Evolutionary conservation across 352 stramenopile species (phyloP), one percentile per base, ranked within the genome.

Genomic region (Globisporangium rhizosaccharum): DNA sequence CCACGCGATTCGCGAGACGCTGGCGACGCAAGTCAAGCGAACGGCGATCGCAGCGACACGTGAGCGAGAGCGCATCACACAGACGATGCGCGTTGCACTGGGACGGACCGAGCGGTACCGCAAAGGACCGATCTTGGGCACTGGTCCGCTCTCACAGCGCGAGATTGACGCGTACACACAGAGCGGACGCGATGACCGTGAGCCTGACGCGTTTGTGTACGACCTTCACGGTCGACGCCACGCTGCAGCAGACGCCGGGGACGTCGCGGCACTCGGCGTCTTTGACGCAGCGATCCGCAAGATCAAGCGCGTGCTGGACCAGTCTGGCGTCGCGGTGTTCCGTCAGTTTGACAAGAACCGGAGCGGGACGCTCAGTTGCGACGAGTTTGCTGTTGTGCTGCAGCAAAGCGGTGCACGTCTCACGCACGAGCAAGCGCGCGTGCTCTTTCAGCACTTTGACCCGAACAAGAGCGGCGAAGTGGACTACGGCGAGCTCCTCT

Each of bases 151-250:
- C 17, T 84, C 75, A 0, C 73, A 76, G 45, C 66, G 67, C 15
- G 73, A 86, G 39, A 70, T 79, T 5, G 63, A 85, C 42, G 39
- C 78, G 36, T 10, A 58, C 5, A 12, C 44, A 37, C 20, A 20
- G 15, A 15, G 30, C 56, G 44, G 12, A 28, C 49, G 18, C 48
- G 49, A 28, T 42, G 53, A 53, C 9, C 25, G 47, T 33, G 20
- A 54, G 14, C 23, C 20, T 7, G 41, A 57, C 23, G 17, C 30
- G 36, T 63, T 60, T 47, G 71, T 88, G 45, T 90, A 88, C 55
- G 81, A 90, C 62, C 73, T 87, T 9, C 74, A 91, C 12, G 81
- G 81, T 2, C 70, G 76, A 2, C 75, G 75, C 3, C 79, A 77
- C 42, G 61, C 58, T 39, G 61, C 69, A 15, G 47, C 56, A 0